Evolutionary conservation across 768 basidiomycete species (phyloP).

Genomic region (Daedaleopsis nitida): DNA sequence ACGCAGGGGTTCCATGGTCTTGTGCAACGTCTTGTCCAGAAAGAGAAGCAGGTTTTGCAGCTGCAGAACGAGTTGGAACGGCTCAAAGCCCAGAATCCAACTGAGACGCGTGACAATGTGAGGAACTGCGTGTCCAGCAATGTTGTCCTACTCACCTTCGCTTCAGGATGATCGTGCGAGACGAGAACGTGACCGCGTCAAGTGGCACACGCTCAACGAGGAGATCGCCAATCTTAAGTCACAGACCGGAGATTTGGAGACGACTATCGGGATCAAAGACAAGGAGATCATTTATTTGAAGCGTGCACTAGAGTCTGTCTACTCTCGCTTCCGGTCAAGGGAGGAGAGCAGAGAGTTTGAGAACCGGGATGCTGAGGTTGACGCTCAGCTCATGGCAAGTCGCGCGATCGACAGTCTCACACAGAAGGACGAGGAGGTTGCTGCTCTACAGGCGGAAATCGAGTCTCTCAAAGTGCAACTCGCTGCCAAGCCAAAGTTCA

Average conservation of each 20-base stretch:
- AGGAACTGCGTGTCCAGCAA: slow-evolving; percentile 24
- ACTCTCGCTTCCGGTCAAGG: slow-evolving; percentile 69
- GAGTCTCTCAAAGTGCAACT: slow-evolving; percentile 52
- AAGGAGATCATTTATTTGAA: slow-evolving; percentile 80
- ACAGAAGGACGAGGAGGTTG: slow-evolving; percentile 69
- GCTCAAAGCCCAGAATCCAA: slow-evolving; percentile 57
- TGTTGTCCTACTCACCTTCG: not conserved
- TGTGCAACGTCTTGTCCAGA: slow-evolving; percentile 77
- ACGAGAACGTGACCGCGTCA: slow-evolving; percentile 73
- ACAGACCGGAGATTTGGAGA: slow-evolving; percentile 65
- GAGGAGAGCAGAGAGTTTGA: slow-evolving; percentile 48
- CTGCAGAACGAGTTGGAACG: slow-evolving; percentile 73
- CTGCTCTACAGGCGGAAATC: slow-evolving; percentile 50
- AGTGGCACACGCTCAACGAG: slow-evolving; percentile 71
- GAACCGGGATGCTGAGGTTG: slow-evolving; percentile 50
- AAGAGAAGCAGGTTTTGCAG: slow-evolving; percentile 82
- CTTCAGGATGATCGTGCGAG: slow-evolving; percentile 70
- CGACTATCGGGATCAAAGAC: slow-evolving; percentile 50
- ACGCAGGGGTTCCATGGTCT: slow-evolving; percentile 67
- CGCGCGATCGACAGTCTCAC: slow-evolving; percentile 69
- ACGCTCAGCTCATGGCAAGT: slow-evolving; percentile 70
- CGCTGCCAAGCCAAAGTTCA: slow-evolving; percentile 48
- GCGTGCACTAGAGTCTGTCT: slow-evolving; percentile 85
- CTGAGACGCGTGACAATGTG: slow-evolving; percentile 62
- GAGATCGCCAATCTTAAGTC: slow-evolving; percentile 73